phyloP scores from a whole-genome alignment of 306 rosid genomes.

The Cyamopsis tetragonoloba region DNA sequence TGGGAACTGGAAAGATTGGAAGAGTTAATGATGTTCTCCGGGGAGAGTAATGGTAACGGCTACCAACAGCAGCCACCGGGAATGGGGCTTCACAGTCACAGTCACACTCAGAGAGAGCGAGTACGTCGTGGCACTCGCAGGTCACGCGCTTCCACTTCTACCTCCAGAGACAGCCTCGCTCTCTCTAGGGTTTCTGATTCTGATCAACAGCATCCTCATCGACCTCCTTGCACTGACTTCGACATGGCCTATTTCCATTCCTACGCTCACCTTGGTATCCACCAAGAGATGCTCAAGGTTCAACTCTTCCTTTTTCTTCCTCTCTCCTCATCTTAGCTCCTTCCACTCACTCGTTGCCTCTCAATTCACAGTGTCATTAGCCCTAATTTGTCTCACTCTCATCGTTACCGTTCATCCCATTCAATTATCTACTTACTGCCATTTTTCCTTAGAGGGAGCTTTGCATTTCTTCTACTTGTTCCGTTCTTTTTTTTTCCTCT shows the following conservation, averaged over 20 bases:
- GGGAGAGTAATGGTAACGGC: slow-evolving; percentile 38
- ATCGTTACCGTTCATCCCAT: background rate
- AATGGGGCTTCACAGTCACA: background rate
- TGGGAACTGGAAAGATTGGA: background rate
- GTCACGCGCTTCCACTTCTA: slow-evolving; percentile 39
- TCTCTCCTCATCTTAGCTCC: too few species aligned
- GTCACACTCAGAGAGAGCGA: slow-evolving; percentile 45
- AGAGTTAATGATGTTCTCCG: slow-evolving; percentile 14
- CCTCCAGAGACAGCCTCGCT: slow-evolving; percentile 35
- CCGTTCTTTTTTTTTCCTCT: background rate
- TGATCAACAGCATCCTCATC: slow-evolving; percentile 28
- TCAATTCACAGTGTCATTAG: too few species aligned
- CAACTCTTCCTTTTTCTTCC: background rate
- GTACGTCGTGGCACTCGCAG: slow-evolving; percentile 65
- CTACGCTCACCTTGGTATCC: slow-evolving; percentile 92
- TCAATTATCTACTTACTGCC: background rate
- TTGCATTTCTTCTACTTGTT: too few species aligned
- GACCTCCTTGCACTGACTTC: slow-evolving; percentile 81
- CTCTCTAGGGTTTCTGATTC: slow-evolving; percentile 74
- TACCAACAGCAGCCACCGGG: slow-evolving; percentile 27
- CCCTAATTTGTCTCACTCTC: background rate
- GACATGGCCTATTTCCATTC: slow-evolving; percentile 94
- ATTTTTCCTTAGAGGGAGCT: background rate
- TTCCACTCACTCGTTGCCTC: too few species aligned
- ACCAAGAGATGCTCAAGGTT: slow-evolving; percentile 98